Base-by-base conservation (phyloP, 495 filamentous ascomycete species). In the Jackrogersella minutella region DNA sequence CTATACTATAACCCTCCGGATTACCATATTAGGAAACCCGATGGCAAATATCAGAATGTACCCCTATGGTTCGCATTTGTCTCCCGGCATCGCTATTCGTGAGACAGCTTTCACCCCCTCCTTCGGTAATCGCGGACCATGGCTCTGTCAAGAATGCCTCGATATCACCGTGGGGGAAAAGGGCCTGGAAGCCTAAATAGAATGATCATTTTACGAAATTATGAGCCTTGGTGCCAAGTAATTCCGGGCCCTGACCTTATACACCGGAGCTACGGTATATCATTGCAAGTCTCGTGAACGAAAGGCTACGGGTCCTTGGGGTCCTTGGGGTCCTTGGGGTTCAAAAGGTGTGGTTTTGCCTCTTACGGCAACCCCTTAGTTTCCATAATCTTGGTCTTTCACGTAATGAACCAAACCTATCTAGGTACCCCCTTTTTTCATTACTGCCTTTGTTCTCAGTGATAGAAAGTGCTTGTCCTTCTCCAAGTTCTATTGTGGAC, bases 21-120 rank as follows among this genome's bases (percentile, higher is more conserved):
- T 68, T 71, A 9, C 71, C 64, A 1, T 5, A 65, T 67, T 55
- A 14, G 71, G 71, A 24, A 73, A 73, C 47, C 71, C 71, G 71
- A 66, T 62, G 68, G 68, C 51, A 65, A 71, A 73, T 67, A 61
- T 68, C 58, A 44, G 43, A 60, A 46, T 57, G 50, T 57, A 65
- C 49, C 61, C 61, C 66, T 62, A 66, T 47, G 49, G 53, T 51
- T 54, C 51, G 51, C 40, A 11, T 56, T 36, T 47, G 46, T 57
- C 58, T 64, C 60, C 58, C 65, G 65, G 65, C 65, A 58, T 68
- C 50, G 58, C 49, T 54, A 63, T 59, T 54, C 65, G 54, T 63
- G 53, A 62, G 30, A 47, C 44, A 50, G 19, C 57, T 47, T 46
- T 62, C 62, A 46, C 7, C 68, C 62, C 62, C 62, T 66, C 65